A percentile compares a stretch with the other conserved stretches of the same genome.
Conservation (phyloP, 176 grass and related monocot species). For the Zizania latifolia region DNA sequence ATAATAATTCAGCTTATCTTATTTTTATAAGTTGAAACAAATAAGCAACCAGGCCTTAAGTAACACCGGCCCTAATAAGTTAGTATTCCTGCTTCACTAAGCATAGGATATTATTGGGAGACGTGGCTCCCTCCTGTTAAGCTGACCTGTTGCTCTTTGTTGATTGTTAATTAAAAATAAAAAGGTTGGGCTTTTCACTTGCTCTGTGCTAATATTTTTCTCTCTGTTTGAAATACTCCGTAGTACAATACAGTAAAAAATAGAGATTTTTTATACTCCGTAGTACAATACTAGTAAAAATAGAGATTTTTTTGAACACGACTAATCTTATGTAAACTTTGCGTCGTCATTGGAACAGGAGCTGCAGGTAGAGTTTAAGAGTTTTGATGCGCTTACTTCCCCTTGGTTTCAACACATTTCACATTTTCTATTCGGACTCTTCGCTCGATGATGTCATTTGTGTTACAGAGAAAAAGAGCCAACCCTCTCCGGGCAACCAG, state of each 20-base stretch:
- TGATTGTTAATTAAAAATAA: neutral
- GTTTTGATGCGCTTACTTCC: neutral
- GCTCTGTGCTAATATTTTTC: neutral
- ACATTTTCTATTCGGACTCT: neutral
- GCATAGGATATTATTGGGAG: conserved; percentile 3
- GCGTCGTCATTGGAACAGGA: neutral
- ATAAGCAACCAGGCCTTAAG: no score
- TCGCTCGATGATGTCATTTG: conserved; percentile 15
- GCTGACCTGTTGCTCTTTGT: conserved; percentile 1
- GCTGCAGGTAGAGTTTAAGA: neutral
- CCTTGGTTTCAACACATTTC: neutral
- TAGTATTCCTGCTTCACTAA: neutral
- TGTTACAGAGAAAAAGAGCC: neutral
- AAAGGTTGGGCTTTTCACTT: conserved; percentile 14
- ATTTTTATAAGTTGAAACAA: no score
- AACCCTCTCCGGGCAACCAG: neutral
- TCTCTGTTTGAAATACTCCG: neutral
- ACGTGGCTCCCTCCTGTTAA: conserved; percentile 9
- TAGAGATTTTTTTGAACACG: neutral
- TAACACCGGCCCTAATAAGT: no score
- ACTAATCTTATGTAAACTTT: neutral
- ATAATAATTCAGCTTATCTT: no score
- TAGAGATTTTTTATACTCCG: no score
- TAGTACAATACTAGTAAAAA: no score
- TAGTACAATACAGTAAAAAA: neutral